Evolutionary conservation across 139 green algal genomes (phyloP).

Genomic region (Ostreobium quekettii): DNA sequence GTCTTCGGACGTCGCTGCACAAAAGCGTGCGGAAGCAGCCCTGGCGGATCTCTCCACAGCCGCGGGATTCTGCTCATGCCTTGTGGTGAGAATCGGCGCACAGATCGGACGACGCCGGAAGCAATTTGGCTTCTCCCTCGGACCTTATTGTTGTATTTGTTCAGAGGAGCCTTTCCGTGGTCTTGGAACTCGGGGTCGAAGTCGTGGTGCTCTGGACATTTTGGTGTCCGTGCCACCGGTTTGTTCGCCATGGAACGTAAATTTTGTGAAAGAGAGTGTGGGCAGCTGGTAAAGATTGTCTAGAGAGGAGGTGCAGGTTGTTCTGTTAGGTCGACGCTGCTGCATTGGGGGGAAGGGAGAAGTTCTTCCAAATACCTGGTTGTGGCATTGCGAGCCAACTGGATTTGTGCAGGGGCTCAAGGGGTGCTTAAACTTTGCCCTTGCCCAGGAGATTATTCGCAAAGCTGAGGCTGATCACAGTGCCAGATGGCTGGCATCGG

Average conservation of each 20-base stretch:
- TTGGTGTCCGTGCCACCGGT: neutral
- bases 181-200: neutral
- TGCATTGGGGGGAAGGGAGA: neutral
- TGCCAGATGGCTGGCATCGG: constrained; percentile 70
- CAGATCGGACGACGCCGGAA: neutral
- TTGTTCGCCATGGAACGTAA: neutral
- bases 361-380: neutral
- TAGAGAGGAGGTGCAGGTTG: neutral
- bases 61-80: neutral
- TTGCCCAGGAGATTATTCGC: constrained; percentile 64
- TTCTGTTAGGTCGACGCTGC: neutral
- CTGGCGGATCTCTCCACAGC: neutral
- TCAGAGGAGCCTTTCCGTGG: neutral
- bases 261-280: neutral
- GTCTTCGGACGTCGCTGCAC: too few relatives aligned
- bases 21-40: neutral
- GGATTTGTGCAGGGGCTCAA: neutral
- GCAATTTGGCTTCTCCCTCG: neutral
- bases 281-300: too few relatives aligned
- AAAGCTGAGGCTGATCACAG: constrained; percentile 55
- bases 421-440: neutral
- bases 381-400: neutral
- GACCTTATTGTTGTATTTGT: neutral
- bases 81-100: neutral
- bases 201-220: neutral